A percentile compares a stretch with the other conserved stretches of the same genome.
Conservation (phyloP, 1,139 yeast genomes). For the Yamadazyma membranifaciens region DNA sequence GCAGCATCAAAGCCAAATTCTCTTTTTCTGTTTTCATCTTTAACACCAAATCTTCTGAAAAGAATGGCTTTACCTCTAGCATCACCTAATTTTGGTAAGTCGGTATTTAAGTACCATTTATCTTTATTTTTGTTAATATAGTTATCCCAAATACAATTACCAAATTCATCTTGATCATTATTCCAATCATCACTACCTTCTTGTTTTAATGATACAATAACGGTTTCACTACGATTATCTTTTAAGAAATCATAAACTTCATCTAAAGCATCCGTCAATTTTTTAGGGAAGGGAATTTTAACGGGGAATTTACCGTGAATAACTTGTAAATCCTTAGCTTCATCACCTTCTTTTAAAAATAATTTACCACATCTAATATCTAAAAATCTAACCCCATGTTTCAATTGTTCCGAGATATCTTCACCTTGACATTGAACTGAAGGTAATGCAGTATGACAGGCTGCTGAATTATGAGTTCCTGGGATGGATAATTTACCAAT, state of each 20-base stretch:
- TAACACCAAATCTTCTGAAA: conserved; percentile 70
- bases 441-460: conserved; percentile 71
- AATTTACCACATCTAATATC: conserved; percentile 67
- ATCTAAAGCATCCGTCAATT: conserved; percentile 44
- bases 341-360: conserved; percentile 47
- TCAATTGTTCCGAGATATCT: conserved; percentile 58
- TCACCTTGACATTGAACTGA: conserved; percentile 78
- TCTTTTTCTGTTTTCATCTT: conserved; percentile 39
- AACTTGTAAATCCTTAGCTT: conserved; percentile 59
- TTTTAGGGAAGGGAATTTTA: conserved; percentile 56
- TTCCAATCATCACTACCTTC: conserved; percentile 73
- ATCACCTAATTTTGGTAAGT: conserved; percentile 59
- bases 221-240: conserved; percentile 55
- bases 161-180: conserved; percentile 62
- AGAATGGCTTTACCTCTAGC: conserved; percentile 66
- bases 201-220: conserved; percentile 68
- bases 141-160: conserved; percentile 59
- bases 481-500: conserved; percentile 64
- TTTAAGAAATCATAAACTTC: conserved; percentile 62
- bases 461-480: conserved; percentile 81
- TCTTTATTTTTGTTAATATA: conserved; percentile 52
- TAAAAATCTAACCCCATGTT: conserved; percentile 70
- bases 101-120: conserved; percentile 60
- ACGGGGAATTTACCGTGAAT: conserved; percentile 80
- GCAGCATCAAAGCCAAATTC: conserved; percentile 68